Base-by-base conservation (phyloP, 2,329 filamentous ascomycete genomes). In the Ceratocystis variospora region DNA sequence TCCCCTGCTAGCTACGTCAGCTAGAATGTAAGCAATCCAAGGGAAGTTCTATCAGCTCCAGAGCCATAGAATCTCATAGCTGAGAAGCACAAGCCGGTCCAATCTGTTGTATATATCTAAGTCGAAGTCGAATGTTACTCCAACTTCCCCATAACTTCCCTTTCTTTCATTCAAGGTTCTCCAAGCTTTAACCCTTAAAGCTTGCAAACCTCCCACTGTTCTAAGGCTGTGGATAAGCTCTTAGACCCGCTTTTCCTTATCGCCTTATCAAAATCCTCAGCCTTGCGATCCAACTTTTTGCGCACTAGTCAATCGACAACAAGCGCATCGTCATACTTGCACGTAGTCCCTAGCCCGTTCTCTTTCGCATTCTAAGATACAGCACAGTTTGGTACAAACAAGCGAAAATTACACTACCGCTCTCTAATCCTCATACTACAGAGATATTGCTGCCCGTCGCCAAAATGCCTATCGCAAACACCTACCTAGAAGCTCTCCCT, bases 401-500 rank as follows among this genome's bases (percentile, higher is more conserved):
- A 10, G 3, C 4, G 3, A 28, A 15, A 53, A 12, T 7, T 10
- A 53, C 6, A 4, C 6, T 15, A 53, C 19, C 6, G 3, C 22
- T 6, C 28, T 37, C 55, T 5, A 22, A 53, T 25, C n/a, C n/a
- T n/a, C 48, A 8, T 8, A 53, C 7, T n/a, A n/a, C 10, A n/a
- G 6, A n/a, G n/a, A 19, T 6, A 33, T 33, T 10, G 3, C 10
- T 10, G 19, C n/a, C n/a, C 44, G 31, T 15, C 57, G 33, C 55
- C 68, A 71, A 17, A 62, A 73, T 73, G 72, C 69, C 69, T 31
- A 61, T 71, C 50, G 73, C 75, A 62, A 70, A 70, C 64, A 77
- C 76, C 64, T 78, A 87, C 69, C 87, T 91, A 77, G 89, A 94
- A 73, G 90, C 88, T 25, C 84, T 95, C 25, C 89, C 89, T 62